A percentile compares a stretch with the other conserved stretches of the same genome.
Evolutionary conservation across 1,284 basidiomycete genomes (phyloP).

Genomic region (Irpex sp.): DNA sequence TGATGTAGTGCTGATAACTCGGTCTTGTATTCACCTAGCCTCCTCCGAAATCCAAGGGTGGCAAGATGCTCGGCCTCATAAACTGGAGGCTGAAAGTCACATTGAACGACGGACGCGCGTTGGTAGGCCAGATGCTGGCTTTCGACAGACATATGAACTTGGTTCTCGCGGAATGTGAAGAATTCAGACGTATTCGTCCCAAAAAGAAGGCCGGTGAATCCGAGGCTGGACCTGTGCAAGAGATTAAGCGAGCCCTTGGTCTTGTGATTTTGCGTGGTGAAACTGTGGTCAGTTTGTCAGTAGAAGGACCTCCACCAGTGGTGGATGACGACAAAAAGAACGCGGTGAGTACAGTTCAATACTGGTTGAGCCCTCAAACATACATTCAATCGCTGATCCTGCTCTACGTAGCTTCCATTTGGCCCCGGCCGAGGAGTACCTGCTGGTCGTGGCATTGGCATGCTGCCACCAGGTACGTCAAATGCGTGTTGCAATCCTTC

Average conservation of each 20-base stretch:
- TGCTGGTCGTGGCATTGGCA: conserved; percentile 95
- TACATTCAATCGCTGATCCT: neutral
- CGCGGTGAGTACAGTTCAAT: conserved; percentile 35
- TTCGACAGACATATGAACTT: conserved; percentile 99
- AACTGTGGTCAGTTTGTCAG: conserved; percentile 90
- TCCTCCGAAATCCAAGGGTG: conserved; percentile 93
- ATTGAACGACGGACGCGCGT: conserved; percentile 93
- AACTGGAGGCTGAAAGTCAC: conserved; percentile 98
- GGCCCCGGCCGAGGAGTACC: conserved; percentile 94
- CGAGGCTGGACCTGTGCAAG: conserved; percentile 78
- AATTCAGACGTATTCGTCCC: conserved; percentile 84
- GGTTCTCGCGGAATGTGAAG: conserved; percentile 95
- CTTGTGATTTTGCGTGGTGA: conserved; percentile 96
- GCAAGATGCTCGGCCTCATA: conserved; percentile 96
- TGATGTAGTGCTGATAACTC: neutral
- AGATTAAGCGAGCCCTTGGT: conserved; percentile 94
- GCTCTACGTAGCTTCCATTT: conserved; percentile 60
- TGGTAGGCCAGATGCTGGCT: conserved; percentile 98
- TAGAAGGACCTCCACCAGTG: conserved; percentile 93
- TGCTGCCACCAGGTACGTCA: conserved; percentile 83
- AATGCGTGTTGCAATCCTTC: neutral
- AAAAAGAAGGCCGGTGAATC: conserved; percentile 78
- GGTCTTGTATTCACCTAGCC: conserved; percentile 39
- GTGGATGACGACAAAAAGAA: conserved; percentile 88
- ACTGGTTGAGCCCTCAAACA: conserved; percentile 16